A percentile compares a stretch with the other conserved stretches of the same genome.
These are phyloP conservation scores for Planoprotostelium fungivorum DNA, from an alignment of 78 protist genomes.

Conservation along the genomic window DNA sequence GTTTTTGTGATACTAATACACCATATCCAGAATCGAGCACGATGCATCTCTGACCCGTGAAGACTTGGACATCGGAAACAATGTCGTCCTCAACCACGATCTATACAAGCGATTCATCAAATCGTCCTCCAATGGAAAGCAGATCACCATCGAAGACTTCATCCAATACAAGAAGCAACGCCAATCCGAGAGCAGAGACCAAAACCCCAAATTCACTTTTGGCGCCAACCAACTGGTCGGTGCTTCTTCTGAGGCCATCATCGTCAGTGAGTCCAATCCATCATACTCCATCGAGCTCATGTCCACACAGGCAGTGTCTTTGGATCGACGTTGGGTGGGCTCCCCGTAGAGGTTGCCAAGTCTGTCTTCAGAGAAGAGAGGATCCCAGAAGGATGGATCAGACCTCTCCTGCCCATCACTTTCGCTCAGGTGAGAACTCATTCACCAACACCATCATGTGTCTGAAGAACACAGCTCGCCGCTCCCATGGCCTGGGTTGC, in stretches of 20 bases:
- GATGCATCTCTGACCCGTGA: not conserved
- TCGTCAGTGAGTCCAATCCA: not conserved
- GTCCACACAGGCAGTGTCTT: not conserved
- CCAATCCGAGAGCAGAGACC: not conserved
- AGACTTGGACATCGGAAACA: not conserved
- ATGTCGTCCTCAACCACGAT: not conserved
- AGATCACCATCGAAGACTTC: not conserved
- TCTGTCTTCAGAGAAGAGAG: not conserved
- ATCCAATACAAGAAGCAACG: not conserved
- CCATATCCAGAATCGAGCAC: not conserved
- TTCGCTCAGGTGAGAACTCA: not conserved
- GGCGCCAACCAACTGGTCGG: not conserved
- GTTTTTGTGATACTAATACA: not conserved
- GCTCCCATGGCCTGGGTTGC: no score
- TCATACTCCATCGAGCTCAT: not conserved
- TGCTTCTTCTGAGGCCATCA: no score
- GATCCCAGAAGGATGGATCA: not conserved
- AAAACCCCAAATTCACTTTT: not conserved
- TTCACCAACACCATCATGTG: no score
- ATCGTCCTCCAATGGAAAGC: not conserved
- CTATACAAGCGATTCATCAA: not conserved
- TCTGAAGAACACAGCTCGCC: no score
- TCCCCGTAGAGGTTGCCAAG: not conserved
- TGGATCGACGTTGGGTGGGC: not conserved
- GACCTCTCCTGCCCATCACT: not conserved